phyloP scores from a whole-genome alignment of 768 basidiomycete genomes.

The Mycena rebaudengoi region DNA sequence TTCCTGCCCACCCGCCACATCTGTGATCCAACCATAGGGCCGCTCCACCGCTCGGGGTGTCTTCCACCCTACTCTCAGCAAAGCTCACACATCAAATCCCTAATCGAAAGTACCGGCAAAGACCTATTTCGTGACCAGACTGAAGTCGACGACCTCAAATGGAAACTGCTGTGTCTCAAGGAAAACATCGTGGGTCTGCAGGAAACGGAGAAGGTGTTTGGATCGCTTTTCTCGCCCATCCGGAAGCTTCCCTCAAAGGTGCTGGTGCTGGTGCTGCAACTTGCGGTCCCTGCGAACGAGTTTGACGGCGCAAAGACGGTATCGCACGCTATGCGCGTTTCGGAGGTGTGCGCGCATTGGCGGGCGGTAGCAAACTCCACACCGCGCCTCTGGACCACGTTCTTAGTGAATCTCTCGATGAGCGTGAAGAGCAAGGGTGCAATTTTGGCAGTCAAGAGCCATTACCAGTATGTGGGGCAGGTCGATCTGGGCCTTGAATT shows the following conservation, averaged over 20 bases:
- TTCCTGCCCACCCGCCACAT: no score
- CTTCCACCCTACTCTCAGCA: not conserved
- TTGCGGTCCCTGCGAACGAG: not conserved
- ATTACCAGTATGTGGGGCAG: not conserved
- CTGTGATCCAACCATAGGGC: not conserved
- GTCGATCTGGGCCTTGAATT: not conserved
- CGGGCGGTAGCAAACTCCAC: not conserved
- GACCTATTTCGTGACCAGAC: not conserved
- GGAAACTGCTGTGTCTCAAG: not conserved
- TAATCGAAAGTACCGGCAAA: not conserved
- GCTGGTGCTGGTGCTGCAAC: not conserved
- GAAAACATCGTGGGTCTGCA: not conserved
- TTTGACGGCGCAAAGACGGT: not conserved
- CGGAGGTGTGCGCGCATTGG: constrained; percentile 2
- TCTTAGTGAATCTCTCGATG: not conserved
- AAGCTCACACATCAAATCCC: not conserved
- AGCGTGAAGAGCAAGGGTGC: not conserved
- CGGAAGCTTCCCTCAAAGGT: not conserved
- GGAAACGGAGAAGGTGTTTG: not conserved
- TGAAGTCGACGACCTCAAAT: no score
- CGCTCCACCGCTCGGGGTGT: constrained; percentile 1
- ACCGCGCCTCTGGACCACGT: not conserved
- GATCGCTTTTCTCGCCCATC: not conserved
- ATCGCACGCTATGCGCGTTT: not conserved
- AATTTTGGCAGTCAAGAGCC: not conserved